Evolutionary conservation across 1,284 basidiomycete species (phyloP), one percentile per base, ranked within the genome.

Genomic region (Malassezia dermatis): DNA sequence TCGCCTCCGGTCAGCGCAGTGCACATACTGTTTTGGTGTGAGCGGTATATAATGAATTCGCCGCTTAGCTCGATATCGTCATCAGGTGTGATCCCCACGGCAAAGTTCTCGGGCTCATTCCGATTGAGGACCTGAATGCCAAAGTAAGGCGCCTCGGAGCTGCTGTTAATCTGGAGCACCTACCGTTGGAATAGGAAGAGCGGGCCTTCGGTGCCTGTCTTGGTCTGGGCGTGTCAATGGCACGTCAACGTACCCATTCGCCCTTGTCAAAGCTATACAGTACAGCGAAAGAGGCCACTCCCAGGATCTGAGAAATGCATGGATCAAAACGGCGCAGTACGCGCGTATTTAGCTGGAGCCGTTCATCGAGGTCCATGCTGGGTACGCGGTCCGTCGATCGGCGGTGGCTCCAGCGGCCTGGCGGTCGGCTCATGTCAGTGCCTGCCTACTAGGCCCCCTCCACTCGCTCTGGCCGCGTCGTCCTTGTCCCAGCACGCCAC

Each of bases 111-210:
- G 71, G 83, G 83, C n/a, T 86, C 86, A 69, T 85, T 82, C 43
- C 88, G 83, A 72, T 91, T 91, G 62, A 90, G 79, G 56, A 90
- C 84, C 74, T 86, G 89, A 71, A 89, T 84, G 10, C 87, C 88
- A 70, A 89, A 88, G 34, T 82, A 83, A 0, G 88, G 88, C 4
- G 58, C 53, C 15, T 31, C 35, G 11, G 40, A 47, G 28, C 58
- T 65, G 41, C 11, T n/a, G 37, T 17, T 8, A 48, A 24, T 4
- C 6, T 6, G 35, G 28, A 35, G 39, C 15, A 72, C 81, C 60
- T 67, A 86, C 85, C 87, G 80, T 71, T 88, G 84, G 69, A 86
- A 89, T 56, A 91, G 78, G 76, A 91, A 90, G 81, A 90, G 86
- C 67, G 83, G 85, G 2, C 88, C 88, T 73, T 90, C 88, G 65